A percentile compares a stretch with the other conserved stretches of the same genome.
Conservation (phyloP, 2,329 filamentous ascomycete genomes). For the Exophiala sideris region DNA sequence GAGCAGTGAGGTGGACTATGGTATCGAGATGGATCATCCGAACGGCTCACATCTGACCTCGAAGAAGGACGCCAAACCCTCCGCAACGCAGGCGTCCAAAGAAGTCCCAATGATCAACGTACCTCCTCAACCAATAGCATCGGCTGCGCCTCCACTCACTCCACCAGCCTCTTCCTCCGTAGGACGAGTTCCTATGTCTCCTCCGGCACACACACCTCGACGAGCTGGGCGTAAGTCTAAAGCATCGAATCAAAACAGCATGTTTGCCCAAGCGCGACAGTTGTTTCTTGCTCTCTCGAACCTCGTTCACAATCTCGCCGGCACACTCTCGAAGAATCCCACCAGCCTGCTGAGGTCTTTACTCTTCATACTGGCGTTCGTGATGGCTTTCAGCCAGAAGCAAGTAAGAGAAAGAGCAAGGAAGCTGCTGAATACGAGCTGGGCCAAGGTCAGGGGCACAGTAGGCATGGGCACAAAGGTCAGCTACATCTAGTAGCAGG, state of each 20-base stretch:
- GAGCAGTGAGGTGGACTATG: conserved; percentile 66
- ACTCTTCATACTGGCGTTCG: conserved; percentile 73
- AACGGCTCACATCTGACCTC: conserved; percentile 32
- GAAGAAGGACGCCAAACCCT: conserved; percentile 13
- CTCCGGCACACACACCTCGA: conserved; percentile 18
- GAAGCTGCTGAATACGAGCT: conserved; percentile 64
- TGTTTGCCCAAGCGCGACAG: conserved; percentile 43
- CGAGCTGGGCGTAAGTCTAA: conserved; percentile 18
- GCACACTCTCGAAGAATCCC: conserved; percentile 53
- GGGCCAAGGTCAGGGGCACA: conserved; percentile 78
- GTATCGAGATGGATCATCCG: conserved; percentile 56
- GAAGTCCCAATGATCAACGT: conserved; percentile 10
- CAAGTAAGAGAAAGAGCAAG: conserved; percentile 72
- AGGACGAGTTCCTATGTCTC: conserved; percentile 20
- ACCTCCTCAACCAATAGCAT: conserved; percentile 11
- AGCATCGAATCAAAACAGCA: conserved; percentile 28
- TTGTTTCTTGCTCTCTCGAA: conserved; percentile 48
- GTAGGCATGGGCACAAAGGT: conserved; percentile 97
- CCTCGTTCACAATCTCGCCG: conserved; percentile 49
- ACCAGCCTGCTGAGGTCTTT: conserved; percentile 60
- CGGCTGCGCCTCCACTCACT: conserved; percentile 11
- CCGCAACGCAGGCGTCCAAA: conserved; percentile 20
- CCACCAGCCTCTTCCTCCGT: conserved; percentile 7
- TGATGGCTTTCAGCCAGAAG: conserved; percentile 71
- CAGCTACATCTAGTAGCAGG: conserved; percentile 66